A percentile compares a stretch with the other conserved stretches of the same genome.
phyloP scores from a whole-genome alignment of 495 filamentous ascomycete genomes.

The Oleoguttula mirabilis region DNA sequence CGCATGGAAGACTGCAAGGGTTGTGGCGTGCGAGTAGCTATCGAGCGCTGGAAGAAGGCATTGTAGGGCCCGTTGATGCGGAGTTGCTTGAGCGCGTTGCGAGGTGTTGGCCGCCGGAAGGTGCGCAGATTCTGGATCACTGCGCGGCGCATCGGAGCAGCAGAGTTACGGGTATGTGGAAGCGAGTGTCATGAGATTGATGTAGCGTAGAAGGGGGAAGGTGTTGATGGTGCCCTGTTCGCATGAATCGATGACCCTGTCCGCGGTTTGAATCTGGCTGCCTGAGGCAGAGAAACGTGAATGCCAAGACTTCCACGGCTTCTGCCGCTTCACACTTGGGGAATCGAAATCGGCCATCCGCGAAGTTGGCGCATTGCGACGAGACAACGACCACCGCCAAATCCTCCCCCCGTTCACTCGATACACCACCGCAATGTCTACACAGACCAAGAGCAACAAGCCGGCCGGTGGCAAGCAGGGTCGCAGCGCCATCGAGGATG shows the following conservation, averaged over 20 bases:
- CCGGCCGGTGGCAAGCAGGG: conserved; percentile 54
- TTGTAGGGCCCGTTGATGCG: conserved; percentile 15
- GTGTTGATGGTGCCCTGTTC: no score
- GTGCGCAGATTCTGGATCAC: conserved; percentile 21
- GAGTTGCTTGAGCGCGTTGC: conserved; percentile 18
- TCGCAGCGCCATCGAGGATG: conserved; percentile 93
- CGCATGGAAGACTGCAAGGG: conserved; percentile 15
- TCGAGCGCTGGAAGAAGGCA: conserved; percentile 20
- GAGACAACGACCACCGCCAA: not conserved
- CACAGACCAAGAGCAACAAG: conserved; percentile 36
- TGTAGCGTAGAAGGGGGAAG: no score
- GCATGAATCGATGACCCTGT: no score
- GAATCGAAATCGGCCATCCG: no score
- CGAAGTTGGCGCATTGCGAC: no score
- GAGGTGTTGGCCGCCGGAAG: conserved; percentile 19
- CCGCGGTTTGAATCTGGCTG: no score
- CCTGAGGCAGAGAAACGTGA: no score
- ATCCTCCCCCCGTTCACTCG: not conserved
- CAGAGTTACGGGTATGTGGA: no score
- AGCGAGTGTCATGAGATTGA: no score
- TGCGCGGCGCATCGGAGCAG: conserved; percentile 21
- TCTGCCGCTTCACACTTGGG: no score
- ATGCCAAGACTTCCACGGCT: no score
- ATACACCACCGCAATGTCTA: conserved; percentile 23
- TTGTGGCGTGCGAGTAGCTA: conserved; percentile 12